A percentile compares a stretch with the other conserved stretches of the same genome.
Evolutionary conservation across 2,329 filamentous ascomycete genomes (phyloP).

Genomic region (Phyllosticta capitalensis): DNA sequence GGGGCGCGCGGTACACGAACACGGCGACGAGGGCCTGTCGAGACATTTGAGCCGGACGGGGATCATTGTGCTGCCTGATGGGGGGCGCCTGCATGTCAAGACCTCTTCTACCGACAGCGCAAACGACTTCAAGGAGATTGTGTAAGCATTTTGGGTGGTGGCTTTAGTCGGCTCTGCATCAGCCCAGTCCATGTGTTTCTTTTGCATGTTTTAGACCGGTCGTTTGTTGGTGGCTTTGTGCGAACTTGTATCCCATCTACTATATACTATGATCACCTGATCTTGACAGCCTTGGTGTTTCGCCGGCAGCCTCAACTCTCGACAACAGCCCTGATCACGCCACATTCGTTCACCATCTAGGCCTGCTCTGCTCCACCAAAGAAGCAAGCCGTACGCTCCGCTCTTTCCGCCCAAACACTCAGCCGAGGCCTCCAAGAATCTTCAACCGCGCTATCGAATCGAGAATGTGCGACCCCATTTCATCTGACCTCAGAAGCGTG

Average conservation of each 20-base stretch:
- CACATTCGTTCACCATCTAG: too few species aligned
- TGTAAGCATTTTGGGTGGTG: not conserved
- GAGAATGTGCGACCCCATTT: not conserved
- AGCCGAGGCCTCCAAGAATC: not conserved
- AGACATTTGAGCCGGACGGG: slow-evolving; percentile 30
- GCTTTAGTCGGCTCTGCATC: not conserved
- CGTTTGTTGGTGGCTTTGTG: too few species aligned
- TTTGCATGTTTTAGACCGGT: not conserved
- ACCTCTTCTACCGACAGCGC: not conserved
- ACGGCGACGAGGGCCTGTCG: slow-evolving; percentile 42
- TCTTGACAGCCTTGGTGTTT: too few species aligned
- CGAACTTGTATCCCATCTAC: too few species aligned
- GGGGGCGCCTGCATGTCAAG: not conserved
- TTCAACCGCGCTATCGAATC: not conserved
- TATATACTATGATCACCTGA: too few species aligned
- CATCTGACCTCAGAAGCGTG: not conserved
- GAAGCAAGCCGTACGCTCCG: too few species aligned
- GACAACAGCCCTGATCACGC: too few species aligned
- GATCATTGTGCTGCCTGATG: slow-evolving; percentile 14
- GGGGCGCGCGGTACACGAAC: slow-evolving; percentile 42
- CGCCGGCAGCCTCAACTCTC: too few species aligned
- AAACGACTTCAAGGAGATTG: not conserved
- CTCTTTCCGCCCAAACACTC: too few species aligned
- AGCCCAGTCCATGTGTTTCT: not conserved
- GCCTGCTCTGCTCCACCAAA: too few species aligned